Base-by-base conservation (phyloP, 306 rosid genomes). In the Glycine tomentella region DNA sequence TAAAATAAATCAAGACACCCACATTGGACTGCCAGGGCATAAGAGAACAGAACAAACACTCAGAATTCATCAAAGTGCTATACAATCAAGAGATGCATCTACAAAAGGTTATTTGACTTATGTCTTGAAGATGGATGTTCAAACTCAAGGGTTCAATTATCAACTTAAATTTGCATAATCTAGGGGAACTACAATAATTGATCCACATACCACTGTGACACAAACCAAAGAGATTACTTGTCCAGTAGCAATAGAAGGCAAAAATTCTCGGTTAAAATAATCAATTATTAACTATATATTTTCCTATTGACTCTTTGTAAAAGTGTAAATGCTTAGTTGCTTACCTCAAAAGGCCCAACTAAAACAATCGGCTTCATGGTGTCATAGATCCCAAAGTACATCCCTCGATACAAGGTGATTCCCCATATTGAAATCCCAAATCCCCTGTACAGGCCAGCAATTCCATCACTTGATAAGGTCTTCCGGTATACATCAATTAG, bases 301-400 rank as follows among this genome's bases (percentile, higher is more conserved):
- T 76, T 68, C 68, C 71, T 67, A 76, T 76, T 80, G 69, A 1
- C 40, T 36, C n/a, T 36, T 4, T 36, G 40, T 36, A 36, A 36
- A 36, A 76, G 31, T n/a, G 38, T 0, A 56, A 72, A 46, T 59
- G 40, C 46, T 33, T 8, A 82, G 73, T 80, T 78, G 75, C 73
- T 79, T 86, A 95, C 98, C 97, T 93, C 98, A 17, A 90, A 82
- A 17, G 95, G 84, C 16, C 99, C 98, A 71, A 92, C 94, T 84
- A 95, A 90, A 81, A 92, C 85, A 66, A 90, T 62, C 51, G 98
- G 99, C 89, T 93, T 95, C 89, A 95, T 72, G 61, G 97, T 90
- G 91, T 95, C 99, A 72, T 92, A 95, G 76, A 95, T 84, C 86
- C 99, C 98, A 82, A 95, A 95, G 89, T 91, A 93, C 99, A 95